phyloP scores from a whole-genome alignment of 441 rosid species.

The Dalechampia spathulata region DNA sequence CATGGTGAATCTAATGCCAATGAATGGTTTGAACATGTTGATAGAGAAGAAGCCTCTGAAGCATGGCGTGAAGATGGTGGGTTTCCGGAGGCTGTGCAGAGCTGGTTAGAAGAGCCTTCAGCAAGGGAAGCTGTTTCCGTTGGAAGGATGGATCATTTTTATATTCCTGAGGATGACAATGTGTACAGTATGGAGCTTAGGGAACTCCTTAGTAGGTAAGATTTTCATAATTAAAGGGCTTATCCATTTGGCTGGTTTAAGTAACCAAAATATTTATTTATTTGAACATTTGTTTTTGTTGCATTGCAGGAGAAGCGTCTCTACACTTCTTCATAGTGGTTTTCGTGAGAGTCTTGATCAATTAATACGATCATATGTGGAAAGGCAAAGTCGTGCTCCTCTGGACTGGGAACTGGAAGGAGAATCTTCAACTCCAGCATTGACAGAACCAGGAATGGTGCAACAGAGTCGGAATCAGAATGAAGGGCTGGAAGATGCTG shows the following conservation, averaged over 20 bases:
- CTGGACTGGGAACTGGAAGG: constrained; percentile 64
- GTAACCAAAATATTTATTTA: constrained; percentile 11
- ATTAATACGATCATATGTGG: constrained; percentile 73
- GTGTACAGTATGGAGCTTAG: constrained; percentile 60
- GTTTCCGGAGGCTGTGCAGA: constrained; percentile 45
- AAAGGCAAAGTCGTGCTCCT: constrained; percentile 66
- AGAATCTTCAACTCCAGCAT: constrained; percentile 32
- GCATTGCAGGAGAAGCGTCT: constrained; percentile 85
- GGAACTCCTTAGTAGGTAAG: constrained; percentile 76
- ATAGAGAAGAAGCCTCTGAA: constrained; percentile 42
- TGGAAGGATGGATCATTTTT: constrained; percentile 42
- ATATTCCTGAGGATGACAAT: constrained; percentile 54
- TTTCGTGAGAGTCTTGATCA: constrained; percentile 87
- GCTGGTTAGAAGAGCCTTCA: constrained; percentile 51
- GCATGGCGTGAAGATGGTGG: constrained; percentile 33
- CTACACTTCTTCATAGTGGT: constrained; percentile 83
- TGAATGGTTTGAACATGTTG: constrained; percentile 39
- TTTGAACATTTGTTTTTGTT: constrained; percentile 18
- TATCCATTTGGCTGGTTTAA: constrained; percentile 3
- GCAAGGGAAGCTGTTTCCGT: constrained; percentile 34
- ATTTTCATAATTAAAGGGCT: constrained; percentile 3
- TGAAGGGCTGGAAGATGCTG: constrained; percentile 33
- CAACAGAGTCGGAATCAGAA: constrained; percentile 44
- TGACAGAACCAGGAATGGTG: constrained; percentile 43
- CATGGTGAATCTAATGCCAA: constrained; percentile 28